These are phyloP conservation scores for Gracilariopsis chorda DNA, from an alignment of 23 red algal species.

Conservation along the genomic window DNA sequence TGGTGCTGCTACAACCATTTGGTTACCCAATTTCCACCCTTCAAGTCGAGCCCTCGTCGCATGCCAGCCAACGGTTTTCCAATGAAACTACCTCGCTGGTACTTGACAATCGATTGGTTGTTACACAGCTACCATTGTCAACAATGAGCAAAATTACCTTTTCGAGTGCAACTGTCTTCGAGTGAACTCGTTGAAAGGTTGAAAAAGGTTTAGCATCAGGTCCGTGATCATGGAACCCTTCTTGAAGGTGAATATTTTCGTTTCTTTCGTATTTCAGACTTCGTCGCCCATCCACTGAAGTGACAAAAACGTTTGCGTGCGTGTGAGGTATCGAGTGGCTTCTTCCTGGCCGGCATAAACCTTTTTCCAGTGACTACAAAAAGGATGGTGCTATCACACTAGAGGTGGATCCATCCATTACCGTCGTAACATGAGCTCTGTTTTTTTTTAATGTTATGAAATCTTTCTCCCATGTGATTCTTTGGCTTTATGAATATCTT, in stretches of 20 bases:
- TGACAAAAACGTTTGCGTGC: neutral
- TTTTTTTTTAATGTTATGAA: neutral
- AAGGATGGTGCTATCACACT: neutral
- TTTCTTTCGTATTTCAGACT: neutral
- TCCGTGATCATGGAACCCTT: neutral
- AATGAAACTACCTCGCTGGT: no score
- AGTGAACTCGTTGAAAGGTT: neutral
- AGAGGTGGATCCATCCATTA: neutral
- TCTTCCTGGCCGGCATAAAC: neutral
- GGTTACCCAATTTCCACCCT: no score
- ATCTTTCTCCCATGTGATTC: neutral
- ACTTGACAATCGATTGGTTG: no score
- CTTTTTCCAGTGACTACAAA: constrained; percentile 20
- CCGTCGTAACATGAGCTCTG: constrained; percentile 9
- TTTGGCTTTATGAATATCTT: neutral
- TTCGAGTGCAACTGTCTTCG: neutral
- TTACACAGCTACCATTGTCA: no score
- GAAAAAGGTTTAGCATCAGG: neutral
- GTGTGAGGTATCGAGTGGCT: neutral
- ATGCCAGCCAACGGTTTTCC: no score
- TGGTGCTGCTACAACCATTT: no score
- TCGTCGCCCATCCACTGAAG: neutral
- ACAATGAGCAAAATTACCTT: neutral
- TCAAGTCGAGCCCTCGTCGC: no score
- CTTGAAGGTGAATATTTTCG: neutral